phyloP scores from a whole-genome alignment of 2,329 filamentous ascomycete genomes.

The Beauveria australis region DNA sequence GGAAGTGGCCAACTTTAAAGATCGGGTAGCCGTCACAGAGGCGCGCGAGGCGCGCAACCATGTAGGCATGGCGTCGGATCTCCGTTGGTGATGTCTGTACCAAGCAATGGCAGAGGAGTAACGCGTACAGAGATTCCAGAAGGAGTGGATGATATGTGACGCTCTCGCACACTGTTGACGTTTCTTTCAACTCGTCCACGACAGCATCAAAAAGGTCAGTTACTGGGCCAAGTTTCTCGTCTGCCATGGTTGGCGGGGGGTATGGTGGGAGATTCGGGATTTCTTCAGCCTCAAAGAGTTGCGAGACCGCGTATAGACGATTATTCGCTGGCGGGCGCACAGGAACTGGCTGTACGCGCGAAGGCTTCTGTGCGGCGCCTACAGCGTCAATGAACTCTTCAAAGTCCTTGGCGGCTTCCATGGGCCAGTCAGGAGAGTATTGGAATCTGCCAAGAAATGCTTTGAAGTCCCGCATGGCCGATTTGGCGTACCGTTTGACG shows the following conservation, averaged over 20 bases:
- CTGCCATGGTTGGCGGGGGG: conserved; percentile 34
- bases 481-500: conserved; percentile 67
- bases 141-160: conserved; percentile 72
- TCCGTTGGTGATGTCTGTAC: conserved; percentile 72
- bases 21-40: conserved; percentile 74
- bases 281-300: conserved; percentile 56
- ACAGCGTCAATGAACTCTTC: conserved; percentile 43
- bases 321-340: conserved; percentile 21
- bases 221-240: not conserved
- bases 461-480: conserved; percentile 66
- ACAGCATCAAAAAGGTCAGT: not conserved
- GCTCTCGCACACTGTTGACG: conserved; percentile 19
- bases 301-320: conserved; percentile 39
- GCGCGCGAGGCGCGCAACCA: conserved; percentile 66
- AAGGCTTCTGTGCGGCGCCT: conserved; percentile 24
- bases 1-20: conserved; percentile 64
- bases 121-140: conserved; percentile 67
- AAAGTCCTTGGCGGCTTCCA: conserved; percentile 50
- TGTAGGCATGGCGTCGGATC: conserved; percentile 70
- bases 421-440: conserved; percentile 64
- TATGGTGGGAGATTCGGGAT: conserved; percentile 63
- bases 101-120: conserved; percentile 72
- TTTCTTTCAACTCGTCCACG: not conserved
- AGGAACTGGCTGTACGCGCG: conserved; percentile 35
- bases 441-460: conserved; percentile 66